Percentiles rank a stretch among this genome's conserved stretches.
Evolutionary conservation across 305 asterid species (phyloP).

Genomic region (Solanum chacoense): DNA sequence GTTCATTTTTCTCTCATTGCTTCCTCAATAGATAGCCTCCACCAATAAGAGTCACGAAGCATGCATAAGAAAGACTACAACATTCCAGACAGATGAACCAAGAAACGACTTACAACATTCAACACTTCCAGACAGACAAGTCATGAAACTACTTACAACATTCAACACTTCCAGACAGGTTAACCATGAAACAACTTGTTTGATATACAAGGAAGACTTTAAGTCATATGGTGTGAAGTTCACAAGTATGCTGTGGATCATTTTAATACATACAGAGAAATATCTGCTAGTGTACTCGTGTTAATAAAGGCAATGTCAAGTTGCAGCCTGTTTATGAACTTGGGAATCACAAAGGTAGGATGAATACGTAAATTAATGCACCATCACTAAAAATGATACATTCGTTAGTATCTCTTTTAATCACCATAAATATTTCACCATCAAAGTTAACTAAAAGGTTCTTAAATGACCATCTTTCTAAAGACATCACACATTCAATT

Average conservation of each 20-base stretch:
- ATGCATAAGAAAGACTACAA: background rate
- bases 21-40: background rate
- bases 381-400: background rate
- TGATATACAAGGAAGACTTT: background rate
- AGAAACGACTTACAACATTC: background rate
- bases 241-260: background rate
- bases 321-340: background rate
- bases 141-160: background rate
- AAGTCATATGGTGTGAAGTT: background rate
- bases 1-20: background rate
- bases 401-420: background rate
- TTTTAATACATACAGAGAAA: background rate
- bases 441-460: background rate
- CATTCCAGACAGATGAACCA: background rate
- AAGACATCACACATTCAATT: background rate
- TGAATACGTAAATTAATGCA: background rate
- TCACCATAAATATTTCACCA: background rate
- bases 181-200: background rate
- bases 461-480: background rate
- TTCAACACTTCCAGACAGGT: background rate
- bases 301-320: background rate
- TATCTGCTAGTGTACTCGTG: background rate
- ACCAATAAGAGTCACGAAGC: background rate
- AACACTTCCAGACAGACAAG: background rate
- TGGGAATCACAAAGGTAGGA: background rate